Evolutionary conservation across 768 basidiomycete species (phyloP).

Genomic region (Hygrophorus pudorinus): DNA sequence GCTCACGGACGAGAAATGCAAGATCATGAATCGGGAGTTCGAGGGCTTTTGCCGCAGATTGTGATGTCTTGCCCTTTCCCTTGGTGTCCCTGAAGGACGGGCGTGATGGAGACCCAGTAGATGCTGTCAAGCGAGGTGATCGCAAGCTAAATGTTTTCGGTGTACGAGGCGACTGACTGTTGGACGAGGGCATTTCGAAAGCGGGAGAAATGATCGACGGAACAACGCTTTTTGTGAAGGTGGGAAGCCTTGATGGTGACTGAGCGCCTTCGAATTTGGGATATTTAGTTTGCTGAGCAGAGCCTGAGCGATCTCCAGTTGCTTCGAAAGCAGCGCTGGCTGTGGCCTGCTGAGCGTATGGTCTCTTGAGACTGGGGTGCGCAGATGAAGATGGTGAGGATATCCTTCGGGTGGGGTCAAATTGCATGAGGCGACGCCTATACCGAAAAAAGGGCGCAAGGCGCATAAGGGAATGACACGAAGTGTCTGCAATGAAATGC

Average conservation of each 20-base stretch:
- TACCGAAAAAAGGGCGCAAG: constrained; percentile 34
- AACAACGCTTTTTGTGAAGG: constrained; percentile 10
- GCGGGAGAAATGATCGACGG: constrained; percentile 11
- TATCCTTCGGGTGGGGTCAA: constrained; percentile 27
- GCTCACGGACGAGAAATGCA: constrained; percentile 22
- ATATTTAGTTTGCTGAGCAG: constrained; percentile 9
- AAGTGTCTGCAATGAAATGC: background rate
- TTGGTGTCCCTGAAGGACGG: background rate
- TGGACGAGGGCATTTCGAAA: constrained; percentile 19
- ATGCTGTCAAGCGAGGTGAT: background rate
- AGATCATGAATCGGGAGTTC: constrained; percentile 26
- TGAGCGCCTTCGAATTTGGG: constrained; percentile 3
- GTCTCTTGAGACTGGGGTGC: constrained; percentile 30
- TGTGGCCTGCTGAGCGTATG: constrained; percentile 32
- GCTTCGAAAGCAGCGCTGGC: constrained; percentile 11
- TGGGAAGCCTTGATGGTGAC: constrained; percentile 15
- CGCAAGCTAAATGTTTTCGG: constrained; percentile 1
- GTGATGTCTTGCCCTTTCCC: background rate
- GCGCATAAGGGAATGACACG: constrained; percentile 30
- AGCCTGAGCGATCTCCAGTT: constrained; percentile 10
- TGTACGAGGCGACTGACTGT: constrained; percentile 12
- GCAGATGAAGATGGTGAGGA: constrained; percentile 13
- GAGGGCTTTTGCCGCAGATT: constrained; percentile 4
- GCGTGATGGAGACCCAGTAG: background rate
- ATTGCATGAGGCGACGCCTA: constrained; percentile 52